Base-by-base conservation (phyloP, 768 basidiomycete genomes). In the Suillus cothurnatus region DNA sequence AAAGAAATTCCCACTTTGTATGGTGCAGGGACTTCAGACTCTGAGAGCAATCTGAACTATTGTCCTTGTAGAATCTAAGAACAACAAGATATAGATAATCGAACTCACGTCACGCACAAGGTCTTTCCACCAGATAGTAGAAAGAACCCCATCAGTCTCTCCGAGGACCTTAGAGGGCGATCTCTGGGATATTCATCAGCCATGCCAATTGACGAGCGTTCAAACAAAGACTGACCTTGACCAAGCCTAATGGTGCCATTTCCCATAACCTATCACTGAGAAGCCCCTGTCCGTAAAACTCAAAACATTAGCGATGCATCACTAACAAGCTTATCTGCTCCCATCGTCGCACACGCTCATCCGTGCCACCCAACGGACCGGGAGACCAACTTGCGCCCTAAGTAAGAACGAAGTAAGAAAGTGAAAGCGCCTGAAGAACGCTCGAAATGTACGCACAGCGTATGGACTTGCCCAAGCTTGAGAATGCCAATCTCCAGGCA, bases 371-470 rank as follows among this genome's bases (percentile, higher is more conserved):
- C 50, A 80, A 74, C 14, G 82, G 78, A 63, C 79, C 69, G 14
- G 83, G 84, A 9, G 79, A 77, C 83, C 83, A 85, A 64, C 79
- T 78, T 32, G 82, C 83, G n/a, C 82, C 83, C 83, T 84, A 61
- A 2, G 3, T 21, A 36, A 53, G 52, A n/a, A 14, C 15, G 21
- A 34, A 66, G 21, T 45, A 61, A 52, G 21, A 17, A 23, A 52
- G 53, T 3, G n/a, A 17, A 23, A 49, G 53, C 2, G 11, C 23
- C 43, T 32, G 17, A 23, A n/a, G 64, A n/a, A 15, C 21, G 43
- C 63, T 28, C 43, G 17, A 36, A 14, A 50, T 15, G 38, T 47
- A 72, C 81, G 62, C 65, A 83, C 84, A 63, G 84, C 84, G 72
- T 82, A 85, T 23, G 84, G 83, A 62, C 81, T 84, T 7, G 84